A percentile compares a stretch with the other conserved stretches of the same genome.
These are phyloP conservation scores for Golovinomyces cichoracearum DNA, from an alignment of 2,329 filamentous ascomycete species.

Conservation along the genomic window DNA sequence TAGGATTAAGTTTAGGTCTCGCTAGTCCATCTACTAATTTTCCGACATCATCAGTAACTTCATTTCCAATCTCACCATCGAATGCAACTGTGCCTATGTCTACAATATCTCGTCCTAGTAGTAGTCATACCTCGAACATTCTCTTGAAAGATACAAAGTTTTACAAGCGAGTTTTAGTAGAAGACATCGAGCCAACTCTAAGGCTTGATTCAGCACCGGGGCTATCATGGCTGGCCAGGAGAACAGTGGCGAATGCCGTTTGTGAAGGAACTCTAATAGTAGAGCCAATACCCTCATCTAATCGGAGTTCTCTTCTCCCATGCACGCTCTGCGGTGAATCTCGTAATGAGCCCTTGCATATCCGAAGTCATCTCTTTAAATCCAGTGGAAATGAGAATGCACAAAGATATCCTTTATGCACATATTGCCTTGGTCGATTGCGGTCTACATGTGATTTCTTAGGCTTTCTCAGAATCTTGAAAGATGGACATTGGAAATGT, in stretches of 20 bases:
- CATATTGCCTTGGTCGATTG: slow-evolving; percentile 60
- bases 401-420: slow-evolving; percentile 70
- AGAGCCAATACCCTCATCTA: slow-evolving; percentile 48
- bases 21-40: slow-evolving; percentile 28
- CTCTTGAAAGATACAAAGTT: slow-evolving; percentile 76
- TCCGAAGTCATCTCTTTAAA: slow-evolving; percentile 67
- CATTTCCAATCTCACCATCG: slow-evolving; percentile 26
- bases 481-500: slow-evolving; percentile 73
- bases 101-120: slow-evolving; percentile 19
- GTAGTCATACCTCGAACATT: slow-evolving; percentile 20
- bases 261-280: slow-evolving; percentile 69
- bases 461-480: slow-evolving; percentile 69
- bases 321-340: slow-evolving; percentile 78
- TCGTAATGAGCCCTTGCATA: slow-evolving; percentile 41
- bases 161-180: slow-evolving; percentile 65
- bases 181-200: slow-evolving; percentile 86
- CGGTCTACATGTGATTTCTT: slow-evolving; percentile 80
- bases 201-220: slow-evolving; percentile 72
- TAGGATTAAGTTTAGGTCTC: slow-evolving; percentile 21
- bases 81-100: slow-evolving; percentile 33
- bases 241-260: slow-evolving; percentile 59
- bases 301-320: slow-evolving; percentile 17
- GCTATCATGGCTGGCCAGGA: slow-evolving; percentile 75
- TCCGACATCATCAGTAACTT: slow-evolving; percentile 32
- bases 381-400: slow-evolving; percentile 68